Evolutionary conservation across 768 basidiomycete species (phyloP).

Genomic region (Pleurotus ostreatus): DNA sequence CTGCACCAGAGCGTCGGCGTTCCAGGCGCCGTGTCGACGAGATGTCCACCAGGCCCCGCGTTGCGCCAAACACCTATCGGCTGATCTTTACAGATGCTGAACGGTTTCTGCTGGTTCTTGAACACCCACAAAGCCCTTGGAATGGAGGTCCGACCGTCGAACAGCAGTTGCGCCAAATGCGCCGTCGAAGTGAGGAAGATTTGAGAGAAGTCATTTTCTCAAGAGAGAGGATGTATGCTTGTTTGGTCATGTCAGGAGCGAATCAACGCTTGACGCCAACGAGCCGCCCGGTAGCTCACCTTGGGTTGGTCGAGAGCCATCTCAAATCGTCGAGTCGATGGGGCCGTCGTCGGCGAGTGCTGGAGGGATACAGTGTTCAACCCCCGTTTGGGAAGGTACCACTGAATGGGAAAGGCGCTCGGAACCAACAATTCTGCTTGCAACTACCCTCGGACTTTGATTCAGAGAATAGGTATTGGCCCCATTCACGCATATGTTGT

Average conservation of each 20-base stretch:
- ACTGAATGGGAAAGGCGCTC: too few species aligned
- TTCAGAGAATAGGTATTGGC: too few species aligned
- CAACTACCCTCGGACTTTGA: too few species aligned
- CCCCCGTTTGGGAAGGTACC: too few species aligned
- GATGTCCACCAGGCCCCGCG: not conserved
- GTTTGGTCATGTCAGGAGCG: slow-evolving; percentile 26
- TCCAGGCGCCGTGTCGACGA: too few species aligned
- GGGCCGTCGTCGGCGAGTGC: too few species aligned
- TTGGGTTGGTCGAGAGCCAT: too few species aligned
- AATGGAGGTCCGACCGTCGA: slow-evolving; percentile 12
- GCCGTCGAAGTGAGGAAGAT: slow-evolving; percentile 27
- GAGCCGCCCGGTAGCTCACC: too few species aligned
- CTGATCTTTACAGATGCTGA: slow-evolving; percentile 64
- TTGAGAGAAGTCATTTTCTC: slow-evolving; percentile 32
- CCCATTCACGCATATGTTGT: too few species aligned
- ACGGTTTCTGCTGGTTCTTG: slow-evolving; percentile 64
- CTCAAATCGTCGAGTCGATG: too few species aligned
- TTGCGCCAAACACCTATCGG: slow-evolving; percentile 9
- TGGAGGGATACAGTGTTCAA: too few species aligned
- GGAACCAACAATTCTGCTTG: too few species aligned
- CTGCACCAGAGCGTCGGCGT: not conserved
- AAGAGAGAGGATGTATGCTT: slow-evolving; percentile 34
- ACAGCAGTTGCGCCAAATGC: slow-evolving; percentile 17
- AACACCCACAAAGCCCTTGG: slow-evolving; percentile 28
- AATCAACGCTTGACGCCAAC: slow-evolving; percentile 17